Percentiles rank a stretch among this genome's conserved stretches.
Conservation (phyloP, 192 early-diverging fungal genomes). For the Backusella circina region DNA sequence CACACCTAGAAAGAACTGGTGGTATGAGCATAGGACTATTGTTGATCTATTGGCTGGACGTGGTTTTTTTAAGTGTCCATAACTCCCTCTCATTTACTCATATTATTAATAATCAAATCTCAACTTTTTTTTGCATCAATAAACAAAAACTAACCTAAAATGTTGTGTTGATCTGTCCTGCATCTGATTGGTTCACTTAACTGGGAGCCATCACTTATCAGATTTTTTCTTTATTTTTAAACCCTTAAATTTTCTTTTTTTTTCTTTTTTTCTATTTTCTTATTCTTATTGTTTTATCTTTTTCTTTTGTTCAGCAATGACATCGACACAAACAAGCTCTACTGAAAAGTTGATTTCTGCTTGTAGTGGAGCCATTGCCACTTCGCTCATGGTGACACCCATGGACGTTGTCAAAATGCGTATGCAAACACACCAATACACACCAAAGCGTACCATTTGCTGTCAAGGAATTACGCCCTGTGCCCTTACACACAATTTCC, state of each 20-base stretch:
- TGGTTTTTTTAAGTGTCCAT: not conserved
- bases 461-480: not conserved
- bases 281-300: not conserved
- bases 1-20: slow-evolving; percentile 67
- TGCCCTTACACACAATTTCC: not conserved
- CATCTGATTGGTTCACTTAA: not conserved
- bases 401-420: slow-evolving; percentile 86
- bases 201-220: not conserved
- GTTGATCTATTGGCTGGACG: slow-evolving; percentile 25
- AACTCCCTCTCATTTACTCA: not conserved
- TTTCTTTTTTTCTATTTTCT: not conserved
- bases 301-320: not conserved
- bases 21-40: slow-evolving; percentile 41
- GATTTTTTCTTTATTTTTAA: not conserved
- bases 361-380: slow-evolving; percentile 75
- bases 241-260: not conserved
- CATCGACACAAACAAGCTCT: slow-evolving; percentile 31
- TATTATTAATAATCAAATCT: not conserved
- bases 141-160: not conserved
- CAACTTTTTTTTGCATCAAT: not conserved
- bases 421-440: slow-evolving; percentile 59
- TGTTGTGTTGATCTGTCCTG: not conserved
- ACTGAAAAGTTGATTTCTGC: slow-evolving; percentile 78
- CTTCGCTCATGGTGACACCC: slow-evolving; percentile 79
- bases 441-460: not conserved